Evolutionary conservation across 2,329 filamentous ascomycete genomes (phyloP).

Genomic region (Sarocladiaceae sp.): DNA sequence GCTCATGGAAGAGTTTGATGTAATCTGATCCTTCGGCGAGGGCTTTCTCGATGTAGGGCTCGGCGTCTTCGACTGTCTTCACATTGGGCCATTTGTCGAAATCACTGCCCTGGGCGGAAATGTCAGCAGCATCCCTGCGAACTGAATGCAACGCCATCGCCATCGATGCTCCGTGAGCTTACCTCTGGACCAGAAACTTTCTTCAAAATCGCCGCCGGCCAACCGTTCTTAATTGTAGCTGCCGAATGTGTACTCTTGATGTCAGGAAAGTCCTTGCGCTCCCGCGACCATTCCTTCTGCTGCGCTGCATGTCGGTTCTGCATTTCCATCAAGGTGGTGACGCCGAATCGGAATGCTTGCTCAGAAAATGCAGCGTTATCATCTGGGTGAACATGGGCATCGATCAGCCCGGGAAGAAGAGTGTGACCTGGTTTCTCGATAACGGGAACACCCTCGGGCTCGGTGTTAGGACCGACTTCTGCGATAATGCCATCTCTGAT

Average conservation of each 20-base stretch:
- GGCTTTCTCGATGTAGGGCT: background rate
- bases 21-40: background rate
- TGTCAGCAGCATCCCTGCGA: too few species aligned
- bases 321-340: conserved; percentile 2
- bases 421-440: background rate
- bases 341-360: background rate
- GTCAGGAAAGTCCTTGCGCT: background rate
- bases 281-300: background rate
- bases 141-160: too few species aligned
- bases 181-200: background rate
- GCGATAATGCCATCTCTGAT: background rate
- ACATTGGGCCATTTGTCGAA: background rate
- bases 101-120: background rate
- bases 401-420: conserved; percentile 2
- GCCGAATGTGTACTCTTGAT: background rate
- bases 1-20: conserved; percentile 4
- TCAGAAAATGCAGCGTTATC: background rate
- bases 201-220: background rate
- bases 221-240: background rate
- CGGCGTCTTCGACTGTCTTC: background rate
- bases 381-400: conserved; percentile 3
- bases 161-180: too few species aligned
- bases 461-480: background rate
- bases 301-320: background rate
- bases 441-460: background rate